A percentile compares a stretch with the other conserved stretches of the same genome.
Conservation (phyloP, 352 stramenopile genomes). For the Pythium brachiatum region DNA sequence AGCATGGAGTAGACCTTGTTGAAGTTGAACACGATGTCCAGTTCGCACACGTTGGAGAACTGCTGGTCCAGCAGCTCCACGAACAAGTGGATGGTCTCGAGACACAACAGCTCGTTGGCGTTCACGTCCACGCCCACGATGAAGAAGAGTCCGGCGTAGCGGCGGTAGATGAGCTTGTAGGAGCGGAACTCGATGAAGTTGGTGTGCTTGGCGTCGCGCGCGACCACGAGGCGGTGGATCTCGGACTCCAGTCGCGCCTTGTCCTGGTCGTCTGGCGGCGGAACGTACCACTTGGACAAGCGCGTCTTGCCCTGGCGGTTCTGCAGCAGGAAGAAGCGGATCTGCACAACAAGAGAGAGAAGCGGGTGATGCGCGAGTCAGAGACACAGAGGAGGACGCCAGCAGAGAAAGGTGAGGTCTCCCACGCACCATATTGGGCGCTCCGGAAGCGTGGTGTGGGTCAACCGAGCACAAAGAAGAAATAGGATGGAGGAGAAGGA, state of each 20-base stretch:
- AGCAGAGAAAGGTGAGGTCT: too few species aligned
- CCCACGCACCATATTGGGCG: not conserved
- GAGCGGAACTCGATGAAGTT: slow-evolving; percentile 98
- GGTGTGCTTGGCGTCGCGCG: slow-evolving; percentile 88
- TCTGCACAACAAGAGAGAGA: too few species aligned
- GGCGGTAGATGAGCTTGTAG: slow-evolving; percentile 99
- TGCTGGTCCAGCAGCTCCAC: slow-evolving; percentile 98
- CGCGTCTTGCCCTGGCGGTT: slow-evolving; percentile 99
- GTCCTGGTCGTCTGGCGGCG: slow-evolving; percentile 77
- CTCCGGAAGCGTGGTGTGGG: not conserved
- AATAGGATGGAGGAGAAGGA: not conserved
- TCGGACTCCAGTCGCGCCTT: slow-evolving; percentile 87
- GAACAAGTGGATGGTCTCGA: slow-evolving; percentile 98
- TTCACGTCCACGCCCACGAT: slow-evolving; percentile 94
- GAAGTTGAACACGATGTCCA: slow-evolving; percentile 96
- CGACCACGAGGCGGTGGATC: slow-evolving; percentile 89
- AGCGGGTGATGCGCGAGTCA: too few species aligned
- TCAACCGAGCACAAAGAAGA: not conserved
- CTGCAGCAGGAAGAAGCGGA: slow-evolving; percentile 98
- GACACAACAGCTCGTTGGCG: slow-evolving; percentile 97
- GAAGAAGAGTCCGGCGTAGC: slow-evolving; percentile 99
- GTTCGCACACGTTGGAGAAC: slow-evolving; percentile 99
- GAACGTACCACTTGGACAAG: slow-evolving; percentile 98
- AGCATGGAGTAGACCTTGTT: slow-evolving; percentile 95
- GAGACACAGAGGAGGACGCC: too few species aligned